Evolutionary conservation across 2,329 filamentous ascomycete species (phyloP).

Genomic region (Dothistroma pini): DNA sequence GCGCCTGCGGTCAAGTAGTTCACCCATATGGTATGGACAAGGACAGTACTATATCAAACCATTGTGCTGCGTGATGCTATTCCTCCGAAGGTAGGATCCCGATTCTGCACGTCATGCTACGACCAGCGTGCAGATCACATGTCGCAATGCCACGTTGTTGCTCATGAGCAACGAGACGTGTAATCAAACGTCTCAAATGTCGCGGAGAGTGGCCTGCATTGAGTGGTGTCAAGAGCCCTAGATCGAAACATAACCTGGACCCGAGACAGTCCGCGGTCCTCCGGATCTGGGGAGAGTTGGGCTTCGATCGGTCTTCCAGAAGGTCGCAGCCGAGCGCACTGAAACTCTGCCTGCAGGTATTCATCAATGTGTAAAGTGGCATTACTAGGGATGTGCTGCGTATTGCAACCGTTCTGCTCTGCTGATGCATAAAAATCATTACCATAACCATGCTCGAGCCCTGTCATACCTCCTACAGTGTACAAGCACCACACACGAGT

Average conservation of each 20-base stretch:
- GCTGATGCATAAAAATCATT: neutral
- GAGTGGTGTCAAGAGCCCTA: neutral
- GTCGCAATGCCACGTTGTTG: no score
- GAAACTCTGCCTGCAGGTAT: neutral
- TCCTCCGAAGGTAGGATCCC: no score
- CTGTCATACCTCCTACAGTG: neutral
- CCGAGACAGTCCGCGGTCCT: neutral
- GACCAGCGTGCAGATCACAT: no score
- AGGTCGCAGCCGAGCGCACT: neutral
- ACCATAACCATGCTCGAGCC: neutral
- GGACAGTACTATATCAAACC: no score
- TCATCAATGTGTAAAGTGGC: neutral
- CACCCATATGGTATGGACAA: no score
- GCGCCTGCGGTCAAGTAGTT: constrained; percentile 4
- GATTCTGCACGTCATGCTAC: no score
- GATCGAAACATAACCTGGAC: neutral
- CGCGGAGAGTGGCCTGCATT: neutral
- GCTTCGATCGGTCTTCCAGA: neutral
- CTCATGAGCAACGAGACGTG: neutral
- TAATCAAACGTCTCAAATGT: neutral
- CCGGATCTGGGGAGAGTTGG: neutral
- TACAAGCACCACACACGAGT: neutral
- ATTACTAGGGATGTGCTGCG: neutral
- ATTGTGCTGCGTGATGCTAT: no score
- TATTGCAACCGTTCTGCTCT: neutral